Evolutionary conservation across 2,329 filamentous ascomycete genomes (phyloP), one percentile per base, ranked within the genome.

Genomic region (Cercospora sp.): DNA sequence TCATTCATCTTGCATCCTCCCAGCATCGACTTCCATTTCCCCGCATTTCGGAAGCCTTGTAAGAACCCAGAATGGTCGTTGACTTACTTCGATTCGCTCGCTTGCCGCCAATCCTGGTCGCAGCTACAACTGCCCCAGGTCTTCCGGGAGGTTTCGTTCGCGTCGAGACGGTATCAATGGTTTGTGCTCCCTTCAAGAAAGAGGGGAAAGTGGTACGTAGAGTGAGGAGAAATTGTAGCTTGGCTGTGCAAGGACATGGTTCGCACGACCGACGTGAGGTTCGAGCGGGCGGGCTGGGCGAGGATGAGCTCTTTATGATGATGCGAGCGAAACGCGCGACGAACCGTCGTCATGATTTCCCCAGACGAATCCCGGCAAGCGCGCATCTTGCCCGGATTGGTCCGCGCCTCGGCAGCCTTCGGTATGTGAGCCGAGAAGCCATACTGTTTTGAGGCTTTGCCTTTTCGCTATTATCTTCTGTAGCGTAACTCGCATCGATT

Each of bases 171-270:
- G 13, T 58, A 30, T 28, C 53, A 58, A 30, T 9, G n/a, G 20
- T 42, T 30, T 57, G 63, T 53, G 36, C 48, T n/a, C 16, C 55
- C 40, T 60, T 20, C 36, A 28, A 33, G 20, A 33, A 33, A 53
- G 55, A 58, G 48, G 63, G 63, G 63, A 23, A 65, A 60, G 26
- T 16, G 45, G 63, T 65, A 65, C 63, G 63, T 65, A 60, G 48
- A 63, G 28, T 63, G 61, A 65, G 63, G 55, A 59, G 63, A 60
- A 51, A 65, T 31, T 36, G 55, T 36, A 40, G 62, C 51, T 64
- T 65, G 63, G 33, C 30, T 18, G 36, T 53, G 55, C 63, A 60
- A 53, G 63, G 63, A 65, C 63, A 65, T 65, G 63, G 63, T 65
- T 26, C 10, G 30, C 55, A 51, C 31, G 12, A 12, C 36, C 30